Base-by-base conservation (phyloP, 1,284 basidiomycete genomes). In the Puccinia horiana region DNA sequence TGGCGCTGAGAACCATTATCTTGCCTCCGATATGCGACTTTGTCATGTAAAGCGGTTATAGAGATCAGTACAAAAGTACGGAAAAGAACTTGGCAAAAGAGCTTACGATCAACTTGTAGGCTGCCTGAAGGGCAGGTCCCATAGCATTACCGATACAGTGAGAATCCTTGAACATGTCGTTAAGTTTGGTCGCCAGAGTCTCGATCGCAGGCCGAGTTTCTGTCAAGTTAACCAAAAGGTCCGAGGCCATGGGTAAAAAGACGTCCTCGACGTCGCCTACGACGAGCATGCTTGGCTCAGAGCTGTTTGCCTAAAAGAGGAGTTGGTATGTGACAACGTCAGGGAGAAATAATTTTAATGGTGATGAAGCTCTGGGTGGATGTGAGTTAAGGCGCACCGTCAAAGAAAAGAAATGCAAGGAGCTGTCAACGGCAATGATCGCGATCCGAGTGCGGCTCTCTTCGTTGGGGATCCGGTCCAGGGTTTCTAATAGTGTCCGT, bases 231-330 rank as follows among this genome's bases (percentile, higher is more conserved):
- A 99, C 92, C 37, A 98, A 92, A 32, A 99, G 89, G 87, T 99
- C 96, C 81, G 92, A 94, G 0, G 97, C 96, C 88, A 97, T 96
- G 26, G 97, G 97, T 35, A 99, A 89, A 90, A 98, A 99, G 83
- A 98, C 94, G 85, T 99, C 97, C 73, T 97, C 93, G 65, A 96
- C 90, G 86, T 99, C 97, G 8, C 95, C 95, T 8, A 99, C 95
- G 63, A 99, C 96, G 56, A 99, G 91, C 95, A 99, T 98, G 23
- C 92, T 91, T 0, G 95, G 92, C 63, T 99, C 96, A 0, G 92
- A 89, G 29, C 91, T 90, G 35, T 93, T 95, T 63, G 94, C 90
- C 92, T 94, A 82, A n/a, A 20, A 49, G 16, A n/a, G n/a, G n/a
- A n/a, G n/a, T n/a, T 42, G 82, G 42, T 52, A 56, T 58, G n/a